Conservation (phyloP, 345 rosid genomes). For the Brassica nigra region DNA sequence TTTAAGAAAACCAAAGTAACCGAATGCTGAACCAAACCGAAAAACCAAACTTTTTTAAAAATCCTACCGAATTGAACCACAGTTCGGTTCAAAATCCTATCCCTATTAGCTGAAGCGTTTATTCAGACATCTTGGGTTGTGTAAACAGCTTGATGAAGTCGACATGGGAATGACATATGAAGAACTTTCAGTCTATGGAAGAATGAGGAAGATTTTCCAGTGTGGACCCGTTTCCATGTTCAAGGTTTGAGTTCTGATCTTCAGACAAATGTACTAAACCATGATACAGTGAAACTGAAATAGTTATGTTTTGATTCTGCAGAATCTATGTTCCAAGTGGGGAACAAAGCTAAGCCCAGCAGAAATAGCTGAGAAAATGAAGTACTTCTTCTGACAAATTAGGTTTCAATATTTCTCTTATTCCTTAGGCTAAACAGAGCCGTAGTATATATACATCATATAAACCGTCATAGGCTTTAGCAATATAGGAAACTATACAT, state of each 20-base stretch:
- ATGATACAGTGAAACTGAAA: conserved; percentile 14
- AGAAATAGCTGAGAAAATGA: conserved; percentile 92
- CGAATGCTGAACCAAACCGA: too few relatives aligned
- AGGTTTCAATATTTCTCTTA: too few relatives aligned
- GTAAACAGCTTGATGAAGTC: conserved; percentile 77
- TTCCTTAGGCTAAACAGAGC: too few relatives aligned
- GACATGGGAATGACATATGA: conserved; percentile 96
- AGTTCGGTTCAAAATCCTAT: too few relatives aligned
- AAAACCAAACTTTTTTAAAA: too few relatives aligned
- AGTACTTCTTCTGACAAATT: conserved; percentile 61
- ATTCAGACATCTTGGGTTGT: conserved; percentile 14
- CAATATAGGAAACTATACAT: too few relatives aligned
- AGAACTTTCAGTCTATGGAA: conserved; percentile 87
- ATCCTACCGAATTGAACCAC: too few relatives aligned
- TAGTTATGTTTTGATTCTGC: conserved; percentile 34
- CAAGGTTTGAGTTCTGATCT: conserved; percentile 49
- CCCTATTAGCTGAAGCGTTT: neutral
- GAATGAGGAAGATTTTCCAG: conserved; percentile 72
- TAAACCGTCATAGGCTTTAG: too few relatives aligned
- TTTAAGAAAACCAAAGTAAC: too few relatives aligned
- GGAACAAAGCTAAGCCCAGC: conserved; percentile 70
- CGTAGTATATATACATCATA: too few relatives aligned
- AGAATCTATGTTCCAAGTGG: conserved; percentile 97
- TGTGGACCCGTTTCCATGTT: conserved; percentile 99
- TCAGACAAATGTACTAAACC: neutral